Evolutionary conservation across 768 basidiomycete genomes (phyloP), one percentile per base, ranked within the genome.

Genomic region (Boletus rufocinnamomeus): DNA sequence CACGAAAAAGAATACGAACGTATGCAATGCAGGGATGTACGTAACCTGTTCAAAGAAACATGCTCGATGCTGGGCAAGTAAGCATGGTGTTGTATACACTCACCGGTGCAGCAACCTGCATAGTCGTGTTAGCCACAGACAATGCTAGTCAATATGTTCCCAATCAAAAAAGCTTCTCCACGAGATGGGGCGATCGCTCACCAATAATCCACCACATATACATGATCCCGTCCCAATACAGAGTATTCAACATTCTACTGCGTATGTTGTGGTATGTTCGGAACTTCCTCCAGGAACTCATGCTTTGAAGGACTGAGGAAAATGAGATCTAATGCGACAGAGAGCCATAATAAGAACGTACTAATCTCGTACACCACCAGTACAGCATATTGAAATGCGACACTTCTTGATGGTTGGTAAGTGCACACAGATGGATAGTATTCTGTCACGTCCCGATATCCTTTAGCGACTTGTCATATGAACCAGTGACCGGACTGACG

Each of bases 221-320:
- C 53, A 59, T 9, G 35, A 71, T 62, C 10, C 69, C 69, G 1
- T 66, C 69, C 69, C 66, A 64, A 48, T 69, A 69, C 3, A 69
- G 34, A 4, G 57, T 68, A 38, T 55, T 64, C 46, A 71, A 38
- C 3, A 56, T 14, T 38, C 48, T 60, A 47, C 67, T 71, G 7
- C 9, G 51, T 14, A 61, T 0, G 19, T 51, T 25, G 21, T 64
- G 67, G 50, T 71, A 69, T 9, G 60, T 60, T 35, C 56, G 40
- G 25, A 69, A 69, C 50, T 51, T 66, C 45, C 59, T 62, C 69
- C 66, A 71, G 7, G 63, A 44, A 58, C 37, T 63, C 62, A 69
- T 66, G 30, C 62, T 9, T 32, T 67, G 67, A 47, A 68, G 65
- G 30, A 67, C 67, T 69, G 10, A 23, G 21, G 14, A 17, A 40